phyloP scores from a whole-genome alignment of 2,329 filamentous ascomycete species.

The Chaetomium globosum region DNA sequence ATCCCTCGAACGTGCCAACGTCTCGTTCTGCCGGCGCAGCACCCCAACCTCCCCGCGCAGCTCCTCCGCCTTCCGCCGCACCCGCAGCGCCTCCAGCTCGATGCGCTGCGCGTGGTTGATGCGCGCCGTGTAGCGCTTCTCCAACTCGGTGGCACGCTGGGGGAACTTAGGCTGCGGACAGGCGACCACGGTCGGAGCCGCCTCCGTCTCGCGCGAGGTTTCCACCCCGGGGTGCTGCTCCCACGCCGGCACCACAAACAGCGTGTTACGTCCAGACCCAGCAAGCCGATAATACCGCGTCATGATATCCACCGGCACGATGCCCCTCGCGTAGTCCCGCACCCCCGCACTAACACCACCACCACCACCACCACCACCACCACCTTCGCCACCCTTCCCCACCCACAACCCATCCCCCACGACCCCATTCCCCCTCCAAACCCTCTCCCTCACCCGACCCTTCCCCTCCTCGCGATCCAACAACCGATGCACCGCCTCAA shows the following conservation, averaged over 20 bases:
- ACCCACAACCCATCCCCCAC: conserved; percentile 43
- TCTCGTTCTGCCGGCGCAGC: conserved; percentile 27
- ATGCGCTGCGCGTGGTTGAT: conserved; percentile 3
- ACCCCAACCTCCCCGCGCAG: conserved; percentile 16
- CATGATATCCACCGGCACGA: conserved; percentile 53
- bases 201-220: conserved; percentile 51
- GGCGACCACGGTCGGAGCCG: conserved; percentile 46
- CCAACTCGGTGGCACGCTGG: conserved; percentile 43
- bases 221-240: conserved; percentile 50
- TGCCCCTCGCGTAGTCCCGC: conserved; percentile 46
- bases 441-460: conserved; percentile 40
- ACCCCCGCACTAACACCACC: conserved; percentile 35
- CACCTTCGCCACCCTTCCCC: no score
- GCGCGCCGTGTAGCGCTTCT: conserved; percentile 36
- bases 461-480: conserved; percentile 52
- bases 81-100: conserved; percentile 18
- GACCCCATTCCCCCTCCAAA: conserved; percentile 45
- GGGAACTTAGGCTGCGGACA: conserved; percentile 38
- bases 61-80: conserved; percentile 11
- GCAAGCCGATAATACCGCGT: conserved; percentile 59
- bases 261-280: conserved; percentile 48
- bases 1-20: conserved; percentile 16
- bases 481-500: conserved; percentile 49
- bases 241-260: conserved; percentile 58
- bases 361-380: no score